Evolutionary conservation across 164 flowering plant genomes (phyloP).

Genomic region (Kalanchoe fedtschenkoi): DNA sequence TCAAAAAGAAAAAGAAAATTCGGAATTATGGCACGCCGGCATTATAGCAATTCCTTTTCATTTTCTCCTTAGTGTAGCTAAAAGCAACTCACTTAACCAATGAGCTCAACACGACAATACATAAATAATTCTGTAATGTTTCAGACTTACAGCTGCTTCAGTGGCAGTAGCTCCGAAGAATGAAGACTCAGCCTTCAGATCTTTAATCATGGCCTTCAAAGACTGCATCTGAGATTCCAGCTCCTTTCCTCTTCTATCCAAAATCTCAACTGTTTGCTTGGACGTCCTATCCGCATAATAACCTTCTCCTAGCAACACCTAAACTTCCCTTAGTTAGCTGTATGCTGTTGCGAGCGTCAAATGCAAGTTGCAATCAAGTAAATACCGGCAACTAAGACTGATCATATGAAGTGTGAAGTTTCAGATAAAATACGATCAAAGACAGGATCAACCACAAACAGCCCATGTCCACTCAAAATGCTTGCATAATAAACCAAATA

Average conservation of each 20-base stretch:
- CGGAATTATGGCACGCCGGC: neutral
- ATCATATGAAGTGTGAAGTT: too few species aligned
- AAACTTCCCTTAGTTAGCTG: neutral
- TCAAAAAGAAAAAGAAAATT: neutral
- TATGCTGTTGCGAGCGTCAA: neutral
- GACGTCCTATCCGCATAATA: conserved; percentile 74
- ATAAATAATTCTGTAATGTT: neutral
- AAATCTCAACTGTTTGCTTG: conserved; percentile 71
- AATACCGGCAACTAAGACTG: too few species aligned
- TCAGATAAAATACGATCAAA: too few species aligned
- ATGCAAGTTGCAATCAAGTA: too few species aligned
- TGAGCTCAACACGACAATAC: neutral
- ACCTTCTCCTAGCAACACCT: conserved; percentile 92
- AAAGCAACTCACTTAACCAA: too few species aligned
- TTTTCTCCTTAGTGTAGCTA: neutral
- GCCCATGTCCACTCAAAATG: too few species aligned
- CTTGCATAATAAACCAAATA: neutral
- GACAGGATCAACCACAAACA: too few species aligned
- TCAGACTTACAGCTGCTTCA: conserved; percentile 61
- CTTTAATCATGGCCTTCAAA: conserved; percentile 50
- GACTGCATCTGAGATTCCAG: conserved; percentile 60
- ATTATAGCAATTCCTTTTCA: neutral
- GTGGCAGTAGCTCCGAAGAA: conserved; percentile 63
- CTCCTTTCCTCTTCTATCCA: conserved; percentile 66
- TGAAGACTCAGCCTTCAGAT: conserved; percentile 68